Base-by-base conservation (phyloP, 257 asterid species). In the Ballota nigra region DNA sequence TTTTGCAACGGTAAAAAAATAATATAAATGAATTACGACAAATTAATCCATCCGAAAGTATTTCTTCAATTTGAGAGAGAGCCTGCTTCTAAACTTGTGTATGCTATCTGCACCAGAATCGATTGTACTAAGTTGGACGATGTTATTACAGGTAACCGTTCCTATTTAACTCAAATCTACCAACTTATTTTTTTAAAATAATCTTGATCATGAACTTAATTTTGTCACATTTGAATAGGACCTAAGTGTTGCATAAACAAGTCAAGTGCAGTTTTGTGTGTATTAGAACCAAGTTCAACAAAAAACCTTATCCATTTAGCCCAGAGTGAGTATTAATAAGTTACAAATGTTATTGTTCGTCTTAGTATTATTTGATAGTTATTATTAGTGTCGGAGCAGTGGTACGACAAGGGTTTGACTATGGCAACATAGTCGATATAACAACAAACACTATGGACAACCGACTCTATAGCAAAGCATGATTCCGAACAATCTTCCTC, bases 231-330 rank as follows among this genome's bases (percentile, higher is more conserved):
- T 20, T 34, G 20, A 40, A 29, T 62, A 90, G 96, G 97, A 2
- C 90, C 87, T 5, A 90, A 90, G 52, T 90, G 97, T 41, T 89
- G 91, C 67, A 47, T 85, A 34, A 85, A 87, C 77, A 67, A 87
- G 56, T 87, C 96, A 51, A 77, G 40, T 8, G 55, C 84, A 13
- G 63, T 49, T 59, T 79, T 85, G 0, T 65, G 56, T n/a, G 79
- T 73, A 63, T 83, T 74, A 55, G 86, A 90, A 53, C 84, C 97
- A 60, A 90, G 95, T 0, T 78, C 96, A 3, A 87, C 96, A 9
- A 89, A 87, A 78, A 90, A 88, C 80, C 78, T 90, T 86, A 16
- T 90, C 76, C 97, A 90, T 61, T 75, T 90, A 23, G 84, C 90
- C 24, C 96, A 90, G 58, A 86, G 96, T 90, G 85, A 70, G 90